Percentiles rank a stretch among this genome's conserved stretches.
These are phyloP conservation scores for Solanum sitiens DNA, from an alignment of 257 asterid species.

Conservation along the genomic window DNA sequence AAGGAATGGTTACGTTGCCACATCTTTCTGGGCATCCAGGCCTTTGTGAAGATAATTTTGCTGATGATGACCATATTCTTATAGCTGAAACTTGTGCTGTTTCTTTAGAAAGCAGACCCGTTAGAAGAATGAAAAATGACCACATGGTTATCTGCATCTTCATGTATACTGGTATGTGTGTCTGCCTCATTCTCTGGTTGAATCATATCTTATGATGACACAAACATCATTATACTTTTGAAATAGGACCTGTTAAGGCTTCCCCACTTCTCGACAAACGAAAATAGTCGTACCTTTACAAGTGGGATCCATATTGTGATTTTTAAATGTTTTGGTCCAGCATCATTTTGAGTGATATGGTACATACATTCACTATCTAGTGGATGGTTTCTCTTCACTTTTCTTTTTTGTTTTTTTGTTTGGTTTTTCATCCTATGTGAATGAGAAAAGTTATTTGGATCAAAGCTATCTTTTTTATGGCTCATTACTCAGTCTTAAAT, in stretches of 20 bases:
- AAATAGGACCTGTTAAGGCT: not conserved
- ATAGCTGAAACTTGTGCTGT: not conserved
- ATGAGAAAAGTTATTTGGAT: not conserved
- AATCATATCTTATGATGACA: not conserved
- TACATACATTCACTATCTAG: not conserved
- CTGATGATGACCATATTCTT: not conserved
- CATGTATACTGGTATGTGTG: not conserved
- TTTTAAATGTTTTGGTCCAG: not conserved
- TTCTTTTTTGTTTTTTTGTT: not conserved
- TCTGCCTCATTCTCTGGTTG: not conserved
- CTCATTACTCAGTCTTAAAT: no score
- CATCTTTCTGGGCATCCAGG: constrained; percentile 20
- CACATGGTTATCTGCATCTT: not conserved
- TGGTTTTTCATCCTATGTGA: not conserved
- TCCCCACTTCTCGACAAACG: not conserved
- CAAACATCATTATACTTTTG: not conserved
- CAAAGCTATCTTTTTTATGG: not conserved
- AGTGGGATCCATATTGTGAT: not conserved
- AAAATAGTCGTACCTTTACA: not conserved
- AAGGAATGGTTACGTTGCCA: constrained; percentile 21
- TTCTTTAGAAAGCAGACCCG: not conserved
- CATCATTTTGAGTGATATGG: not conserved
- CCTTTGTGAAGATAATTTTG: not conserved
- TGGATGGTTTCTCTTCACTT: not conserved
- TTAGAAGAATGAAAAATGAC: not conserved